These are phyloP conservation scores for Bigelowiella natans DNA, from an alignment of 78 protist genomes.

Conservation along the genomic window DNA sequence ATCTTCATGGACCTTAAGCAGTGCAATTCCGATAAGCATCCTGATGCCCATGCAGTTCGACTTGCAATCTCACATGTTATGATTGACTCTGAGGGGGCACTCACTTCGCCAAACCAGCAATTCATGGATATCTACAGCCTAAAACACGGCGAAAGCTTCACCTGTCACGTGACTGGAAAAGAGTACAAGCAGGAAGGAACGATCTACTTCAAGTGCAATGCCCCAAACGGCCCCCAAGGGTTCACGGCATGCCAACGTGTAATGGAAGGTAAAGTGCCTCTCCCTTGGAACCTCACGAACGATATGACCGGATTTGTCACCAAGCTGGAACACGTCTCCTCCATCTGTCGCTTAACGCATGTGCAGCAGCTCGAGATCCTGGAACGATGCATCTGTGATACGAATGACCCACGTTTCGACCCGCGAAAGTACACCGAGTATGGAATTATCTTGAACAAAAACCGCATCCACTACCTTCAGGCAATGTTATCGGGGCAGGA, in stretches of 20 bases:
- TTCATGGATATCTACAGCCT: background rate
- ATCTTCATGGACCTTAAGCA: background rate
- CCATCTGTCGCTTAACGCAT: constrained; percentile 27
- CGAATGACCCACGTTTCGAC: constrained; percentile 9
- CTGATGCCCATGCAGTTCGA: constrained; percentile 46
- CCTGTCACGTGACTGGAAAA: background rate
- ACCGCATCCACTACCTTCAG: background rate
- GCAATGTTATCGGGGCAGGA: background rate
- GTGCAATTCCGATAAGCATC: constrained; percentile 12
- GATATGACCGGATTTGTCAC: constrained; percentile 12
- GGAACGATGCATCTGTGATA: background rate
- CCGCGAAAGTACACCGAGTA: background rate
- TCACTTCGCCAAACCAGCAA: background rate
- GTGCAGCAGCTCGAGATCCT: constrained; percentile 34
- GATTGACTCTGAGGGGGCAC: constrained; percentile 3
- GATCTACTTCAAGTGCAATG: background rate
- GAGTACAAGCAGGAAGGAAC: background rate
- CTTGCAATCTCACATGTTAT: constrained; percentile 31
- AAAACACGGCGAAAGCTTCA: background rate
- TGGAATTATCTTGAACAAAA: background rate
- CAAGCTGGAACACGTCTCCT: constrained; percentile 27
- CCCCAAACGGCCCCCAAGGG: background rate
- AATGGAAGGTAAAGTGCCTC: background rate
- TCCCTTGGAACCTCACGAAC: background rate
- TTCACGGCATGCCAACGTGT: background rate